Conservation (phyloP, 2,329 filamentous ascomycete genomes). For the Exophiala lecanii-corni region DNA sequence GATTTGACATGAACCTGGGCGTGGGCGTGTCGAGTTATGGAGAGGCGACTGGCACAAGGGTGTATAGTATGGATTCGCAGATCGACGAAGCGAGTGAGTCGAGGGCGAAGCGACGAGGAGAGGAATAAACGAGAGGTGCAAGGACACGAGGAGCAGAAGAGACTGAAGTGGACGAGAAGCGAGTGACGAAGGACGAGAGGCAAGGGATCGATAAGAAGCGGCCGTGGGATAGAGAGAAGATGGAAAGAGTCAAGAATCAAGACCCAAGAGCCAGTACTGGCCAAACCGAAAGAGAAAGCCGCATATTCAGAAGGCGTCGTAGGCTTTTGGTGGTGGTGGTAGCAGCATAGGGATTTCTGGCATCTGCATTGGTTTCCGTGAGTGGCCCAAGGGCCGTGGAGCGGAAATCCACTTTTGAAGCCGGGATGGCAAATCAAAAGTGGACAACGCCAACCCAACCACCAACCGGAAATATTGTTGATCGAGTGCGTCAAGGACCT, state of each 20-base stretch:
- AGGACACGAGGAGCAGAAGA: not conserved
- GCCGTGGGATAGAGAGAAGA: not conserved
- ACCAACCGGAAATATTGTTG: not conserved
- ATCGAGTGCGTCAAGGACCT: not conserved
- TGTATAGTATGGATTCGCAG: slow-evolving; percentile 1
- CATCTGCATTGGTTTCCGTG: no score
- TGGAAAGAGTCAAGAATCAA: no score
- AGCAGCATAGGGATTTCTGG: no score
- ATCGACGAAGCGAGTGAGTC: slow-evolving; percentile 21
- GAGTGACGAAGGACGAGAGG: no score
- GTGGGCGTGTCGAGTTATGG: slow-evolving; percentile 1
- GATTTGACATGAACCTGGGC: slow-evolving; percentile 9
- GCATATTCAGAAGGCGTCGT: no score
- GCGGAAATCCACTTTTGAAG: not conserved
- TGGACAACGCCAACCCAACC: not conserved
- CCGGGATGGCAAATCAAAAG: not conserved
- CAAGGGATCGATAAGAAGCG: not conserved
- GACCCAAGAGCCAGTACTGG: no score
- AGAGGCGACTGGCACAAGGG: slow-evolving; percentile 7
- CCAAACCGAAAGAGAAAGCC: no score
- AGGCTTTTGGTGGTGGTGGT: no score
- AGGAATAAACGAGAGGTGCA: slow-evolving; percentile 1
- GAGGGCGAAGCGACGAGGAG: not conserved
- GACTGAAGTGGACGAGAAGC: no score
- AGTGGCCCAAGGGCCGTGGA: no score